Evolutionary conservation across 768 basidiomycete species (phyloP).

Genomic region (Harrya chromipes): DNA sequence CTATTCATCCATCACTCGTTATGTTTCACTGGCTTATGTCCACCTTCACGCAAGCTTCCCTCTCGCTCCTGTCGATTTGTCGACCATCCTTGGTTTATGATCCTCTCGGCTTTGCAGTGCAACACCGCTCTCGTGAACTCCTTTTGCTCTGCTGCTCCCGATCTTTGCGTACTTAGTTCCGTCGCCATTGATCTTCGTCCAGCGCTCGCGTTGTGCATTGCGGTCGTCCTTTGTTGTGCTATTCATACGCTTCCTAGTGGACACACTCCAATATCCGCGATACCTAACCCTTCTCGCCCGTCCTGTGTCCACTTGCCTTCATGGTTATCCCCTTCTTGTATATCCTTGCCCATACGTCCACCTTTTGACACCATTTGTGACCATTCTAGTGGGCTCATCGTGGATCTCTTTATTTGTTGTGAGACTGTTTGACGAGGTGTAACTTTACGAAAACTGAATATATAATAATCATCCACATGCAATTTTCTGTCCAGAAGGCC

Average conservation of each 20-base stretch:
- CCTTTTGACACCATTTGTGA: conserved; percentile 3
- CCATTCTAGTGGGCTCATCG: conserved; percentile 5
- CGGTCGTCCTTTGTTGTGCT: conserved; percentile 14
- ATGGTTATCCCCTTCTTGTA: conserved; percentile 21
- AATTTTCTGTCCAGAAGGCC: neutral
- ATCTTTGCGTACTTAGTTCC: conserved; percentile 20
- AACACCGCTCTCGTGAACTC: conserved; percentile 19
- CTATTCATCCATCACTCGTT: conserved; percentile 17
- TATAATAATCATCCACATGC: conserved; percentile 13
- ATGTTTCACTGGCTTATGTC: conserved; percentile 21
- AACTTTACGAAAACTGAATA: conserved; percentile 22
- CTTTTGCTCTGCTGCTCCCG: conserved; percentile 25
- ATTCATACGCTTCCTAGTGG: conserved; percentile 8
- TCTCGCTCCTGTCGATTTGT: conserved; percentile 21
- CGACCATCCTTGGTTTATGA: conserved; percentile 1
- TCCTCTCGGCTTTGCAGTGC: conserved; percentile 3
- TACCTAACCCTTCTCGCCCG: conserved; percentile 13
- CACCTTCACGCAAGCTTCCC: conserved; percentile 5
- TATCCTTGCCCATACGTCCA: conserved; percentile 10
- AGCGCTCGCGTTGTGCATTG: conserved; percentile 14
- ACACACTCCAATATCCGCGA: conserved; percentile 9
- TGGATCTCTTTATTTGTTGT: conserved; percentile 11
- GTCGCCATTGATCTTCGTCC: conserved; percentile 17
- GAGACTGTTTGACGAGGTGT: conserved; percentile 23
- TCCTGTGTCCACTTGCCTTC: conserved; percentile 8